Evolutionary conservation across 306 rosid genomes (phyloP).

Genomic region (Gleditsia sinensis): DNA sequence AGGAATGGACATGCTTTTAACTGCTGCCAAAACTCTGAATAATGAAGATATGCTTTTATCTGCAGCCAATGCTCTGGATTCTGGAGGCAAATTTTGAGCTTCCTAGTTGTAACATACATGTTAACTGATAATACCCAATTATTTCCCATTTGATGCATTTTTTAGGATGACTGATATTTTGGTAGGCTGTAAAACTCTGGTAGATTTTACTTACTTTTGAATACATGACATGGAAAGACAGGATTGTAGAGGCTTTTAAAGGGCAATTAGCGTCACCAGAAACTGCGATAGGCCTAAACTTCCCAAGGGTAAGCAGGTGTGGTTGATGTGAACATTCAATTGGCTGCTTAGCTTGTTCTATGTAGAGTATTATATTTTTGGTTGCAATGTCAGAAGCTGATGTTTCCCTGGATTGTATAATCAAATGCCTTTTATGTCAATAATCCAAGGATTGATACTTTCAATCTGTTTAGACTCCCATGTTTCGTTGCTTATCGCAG

Average conservation of each 20-base stretch:
- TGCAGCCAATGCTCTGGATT: conserved; percentile 69
- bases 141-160: conserved; percentile 32
- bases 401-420: conserved; percentile 11
- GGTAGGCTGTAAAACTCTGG: conserved; percentile 49
- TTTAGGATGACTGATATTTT: conserved; percentile 42
- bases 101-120: neutral
- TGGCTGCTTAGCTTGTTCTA: conserved; percentile 24
- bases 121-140: conserved; percentile 38
- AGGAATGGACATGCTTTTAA: conserved; percentile 78
- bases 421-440: neutral
- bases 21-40: conserved; percentile 72
- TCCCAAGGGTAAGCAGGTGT: conserved; percentile 28
- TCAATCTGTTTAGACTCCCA: neutral
- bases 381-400: conserved; percentile 10
- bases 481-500: neutral
- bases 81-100: conserved; percentile 14
- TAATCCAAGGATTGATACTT: neutral
- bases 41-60: conserved; percentile 43
- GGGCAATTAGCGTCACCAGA: conserved; percentile 30
- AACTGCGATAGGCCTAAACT: conserved; percentile 15
- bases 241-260: conserved; percentile 41
- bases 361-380: conserved; percentile 18
- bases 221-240: conserved; percentile 38
- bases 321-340: conserved; percentile 16
- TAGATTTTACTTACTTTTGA: conserved; percentile 50